Evolutionary conservation across 2,329 filamentous ascomycete genomes (phyloP), one percentile per base, ranked within the genome.

Genomic region (Gnomoniopsis sp.): DNA sequence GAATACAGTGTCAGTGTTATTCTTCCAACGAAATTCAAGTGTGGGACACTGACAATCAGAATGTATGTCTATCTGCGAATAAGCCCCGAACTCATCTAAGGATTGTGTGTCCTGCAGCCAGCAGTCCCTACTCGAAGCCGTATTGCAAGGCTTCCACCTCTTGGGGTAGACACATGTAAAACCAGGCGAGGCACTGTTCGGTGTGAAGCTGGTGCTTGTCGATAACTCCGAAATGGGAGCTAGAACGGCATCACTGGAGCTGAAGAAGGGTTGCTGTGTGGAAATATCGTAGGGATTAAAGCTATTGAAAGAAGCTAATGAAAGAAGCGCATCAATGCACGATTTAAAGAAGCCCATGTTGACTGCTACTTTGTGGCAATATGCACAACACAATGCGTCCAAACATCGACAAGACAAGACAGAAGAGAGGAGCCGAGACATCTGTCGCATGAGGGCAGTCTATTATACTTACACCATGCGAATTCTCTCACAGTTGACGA

Each of bases 1-100:
- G n/a, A n/a, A n/a, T n/a, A n/a, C n/a, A n/a, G n/a, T n/a, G n/a
- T n/a, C n/a, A n/a, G n/a, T n/a, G n/a, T n/a, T n/a, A n/a, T n/a
- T n/a, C n/a, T n/a, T n/a, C n/a, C n/a, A n/a, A n/a, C n/a, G n/a
- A n/a, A n/a, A n/a, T n/a, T n/a, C n/a, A n/a, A n/a, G n/a, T n/a
- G n/a, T n/a, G n/a, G n/a, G n/a, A n/a, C n/a, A 56, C 59, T 57
- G 10, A 62, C 59, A 62, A 12, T 62, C 46, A 3, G 60, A 59
- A 23, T 53, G 26, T 30, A 62, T 62, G 23, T 62, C 60, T 14
- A 62, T 50, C 47, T 62, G 60, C 3, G 60, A 62, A 26, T 62
- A 62, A 1, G 22, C 44, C 34, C 30, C 50, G 14, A 58, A 59
- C 19, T 44, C 55, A 26, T 59, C 38, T 19, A n/a, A 23, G 4